phyloP scores from a whole-genome alignment of 805 yeast genomes.

The Yamadazyma sp. region DNA sequence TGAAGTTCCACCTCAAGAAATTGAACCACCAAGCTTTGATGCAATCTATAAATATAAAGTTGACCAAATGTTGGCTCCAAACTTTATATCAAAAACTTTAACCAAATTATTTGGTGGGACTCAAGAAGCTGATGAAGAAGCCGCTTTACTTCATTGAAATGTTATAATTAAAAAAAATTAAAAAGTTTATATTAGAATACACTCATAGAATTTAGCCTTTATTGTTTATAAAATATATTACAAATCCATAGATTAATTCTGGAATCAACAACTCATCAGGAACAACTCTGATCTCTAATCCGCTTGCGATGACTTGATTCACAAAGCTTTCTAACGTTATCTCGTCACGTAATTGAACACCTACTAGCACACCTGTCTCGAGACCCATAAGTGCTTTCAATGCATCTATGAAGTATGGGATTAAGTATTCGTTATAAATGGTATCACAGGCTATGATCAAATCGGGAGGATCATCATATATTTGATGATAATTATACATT shows the following conservation, averaged over 20 bases:
- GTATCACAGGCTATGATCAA: conserved; percentile 62
- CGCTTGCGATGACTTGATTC: conserved; percentile 21
- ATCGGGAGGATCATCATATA: conserved; percentile 31
- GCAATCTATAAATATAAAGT: conserved; percentile 24
- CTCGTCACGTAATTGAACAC: conserved; percentile 53
- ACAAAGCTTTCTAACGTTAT: conserved; percentile 49
- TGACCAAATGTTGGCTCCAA: conserved; percentile 15
- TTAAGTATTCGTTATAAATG: conserved; percentile 59
- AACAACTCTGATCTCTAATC: conserved; percentile 34
- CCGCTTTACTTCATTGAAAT: conserved; percentile 4
- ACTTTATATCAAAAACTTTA: conserved; percentile 1
- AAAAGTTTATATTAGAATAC: not conserved
- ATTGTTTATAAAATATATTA: conserved; percentile 33
- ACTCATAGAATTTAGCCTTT: not conserved
- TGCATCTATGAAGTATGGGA: conserved; percentile 47
- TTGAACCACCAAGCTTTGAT: conserved; percentile 33
- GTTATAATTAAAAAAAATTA: not conserved
- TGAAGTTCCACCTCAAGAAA: conserved; percentile 26
- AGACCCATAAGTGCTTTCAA: conserved; percentile 31
- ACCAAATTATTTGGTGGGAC: conserved; percentile 1
- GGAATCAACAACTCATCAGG: conserved; percentile 26
- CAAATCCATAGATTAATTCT: conserved; percentile 41
- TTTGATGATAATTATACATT: conserved; percentile 15
- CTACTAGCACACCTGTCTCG: conserved; percentile 39
- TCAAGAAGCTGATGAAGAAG: conserved; percentile 5